Percentiles rank a stretch among this genome's conserved stretches.
phyloP scores from a whole-genome alignment of 2,329 filamentous ascomycete genomes.

The Venturia effusa region DNA sequence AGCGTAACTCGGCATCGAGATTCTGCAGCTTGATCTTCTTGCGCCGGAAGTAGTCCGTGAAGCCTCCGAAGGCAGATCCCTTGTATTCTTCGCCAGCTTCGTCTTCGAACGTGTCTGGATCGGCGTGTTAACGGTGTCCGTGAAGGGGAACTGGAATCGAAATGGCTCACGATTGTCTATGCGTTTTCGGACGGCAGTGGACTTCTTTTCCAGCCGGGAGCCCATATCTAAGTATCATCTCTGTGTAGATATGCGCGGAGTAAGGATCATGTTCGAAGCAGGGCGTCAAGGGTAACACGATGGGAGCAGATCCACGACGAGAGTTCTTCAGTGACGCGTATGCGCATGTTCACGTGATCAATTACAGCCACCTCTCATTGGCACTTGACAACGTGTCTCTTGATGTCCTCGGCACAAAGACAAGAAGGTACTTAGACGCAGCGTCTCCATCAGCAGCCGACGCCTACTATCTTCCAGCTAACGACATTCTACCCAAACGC shows the following conservation, averaged over 20 bases:
- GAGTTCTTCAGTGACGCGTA: neutral
- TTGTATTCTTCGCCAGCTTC: constrained; percentile 89
- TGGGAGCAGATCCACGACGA: neutral
- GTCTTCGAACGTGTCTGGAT: constrained; percentile 57
- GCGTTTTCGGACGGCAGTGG: constrained; percentile 48
- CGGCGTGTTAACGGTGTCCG: neutral
- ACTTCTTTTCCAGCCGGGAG: constrained; percentile 50
- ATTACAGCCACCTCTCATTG: neutral
- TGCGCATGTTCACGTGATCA: neutral
- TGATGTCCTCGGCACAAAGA: too few species aligned
- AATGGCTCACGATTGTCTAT: constrained; percentile 43
- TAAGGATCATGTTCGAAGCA: neutral
- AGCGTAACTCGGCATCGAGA: constrained; percentile 70
- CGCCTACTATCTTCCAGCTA: neutral
- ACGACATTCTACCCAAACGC: too few species aligned
- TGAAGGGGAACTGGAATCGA: constrained; percentile 7
- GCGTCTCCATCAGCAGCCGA: neutral
- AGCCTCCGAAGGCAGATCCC: constrained; percentile 76
- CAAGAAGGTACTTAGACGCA: neutral
- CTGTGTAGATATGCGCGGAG: neutral
- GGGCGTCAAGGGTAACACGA: neutral
- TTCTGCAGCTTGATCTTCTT: constrained; percentile 99
- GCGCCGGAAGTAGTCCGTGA: constrained; percentile 81
- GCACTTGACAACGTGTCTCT: too few species aligned
- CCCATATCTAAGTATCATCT: constrained; percentile 36